Percentiles rank a stretch among this genome's conserved stretches.
phyloP scores from a whole-genome alignment of 2,329 filamentous ascomycete genomes.

The Nannizziopsis barbatae region DNA sequence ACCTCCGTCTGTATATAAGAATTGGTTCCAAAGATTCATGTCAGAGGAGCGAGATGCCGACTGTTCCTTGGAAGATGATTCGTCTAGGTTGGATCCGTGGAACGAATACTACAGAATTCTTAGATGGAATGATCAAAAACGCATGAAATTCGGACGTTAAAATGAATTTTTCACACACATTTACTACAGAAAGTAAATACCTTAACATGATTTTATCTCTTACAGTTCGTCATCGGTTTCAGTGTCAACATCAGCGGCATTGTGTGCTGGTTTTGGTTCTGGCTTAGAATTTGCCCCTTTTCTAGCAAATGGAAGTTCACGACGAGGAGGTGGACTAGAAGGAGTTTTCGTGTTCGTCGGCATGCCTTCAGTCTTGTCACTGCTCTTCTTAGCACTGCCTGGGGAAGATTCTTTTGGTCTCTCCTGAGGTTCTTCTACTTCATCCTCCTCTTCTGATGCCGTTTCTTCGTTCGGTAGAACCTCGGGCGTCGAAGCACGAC shows the following conservation, averaged over 20 bases:
- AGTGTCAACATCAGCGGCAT: constrained; percentile 17
- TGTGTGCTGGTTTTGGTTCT: constrained; percentile 10
- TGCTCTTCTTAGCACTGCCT: not conserved
- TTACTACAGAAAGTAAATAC: no score
- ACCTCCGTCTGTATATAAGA: constrained; percentile 12
- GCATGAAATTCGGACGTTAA: no score
- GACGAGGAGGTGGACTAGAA: constrained; percentile 28
- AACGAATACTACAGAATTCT: no score
- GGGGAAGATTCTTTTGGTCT: not conserved
- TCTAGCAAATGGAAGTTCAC: constrained; percentile 33
- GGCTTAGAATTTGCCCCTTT: constrained; percentile 13
- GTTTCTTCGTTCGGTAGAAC: constrained; percentile 26
- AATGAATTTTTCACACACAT: no score
- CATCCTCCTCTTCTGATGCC: constrained; percentile 23
- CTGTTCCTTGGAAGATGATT: not conserved
- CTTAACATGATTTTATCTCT: not conserved
- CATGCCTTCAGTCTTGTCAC: not conserved
- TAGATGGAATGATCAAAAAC: no score
- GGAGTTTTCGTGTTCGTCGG: constrained; percentile 3
- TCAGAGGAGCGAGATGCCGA: not conserved
- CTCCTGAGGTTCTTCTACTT: constrained; percentile 17
- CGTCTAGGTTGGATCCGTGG: not conserved
- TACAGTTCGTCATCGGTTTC: constrained; percentile 36
- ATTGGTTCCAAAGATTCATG: constrained; percentile 2
- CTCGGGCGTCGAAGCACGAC: constrained; percentile 23